Evolutionary conservation across 768 basidiomycete genomes (phyloP), one percentile per base, ranked within the genome.

Genomic region (Rhodotorula paludigena): DNA sequence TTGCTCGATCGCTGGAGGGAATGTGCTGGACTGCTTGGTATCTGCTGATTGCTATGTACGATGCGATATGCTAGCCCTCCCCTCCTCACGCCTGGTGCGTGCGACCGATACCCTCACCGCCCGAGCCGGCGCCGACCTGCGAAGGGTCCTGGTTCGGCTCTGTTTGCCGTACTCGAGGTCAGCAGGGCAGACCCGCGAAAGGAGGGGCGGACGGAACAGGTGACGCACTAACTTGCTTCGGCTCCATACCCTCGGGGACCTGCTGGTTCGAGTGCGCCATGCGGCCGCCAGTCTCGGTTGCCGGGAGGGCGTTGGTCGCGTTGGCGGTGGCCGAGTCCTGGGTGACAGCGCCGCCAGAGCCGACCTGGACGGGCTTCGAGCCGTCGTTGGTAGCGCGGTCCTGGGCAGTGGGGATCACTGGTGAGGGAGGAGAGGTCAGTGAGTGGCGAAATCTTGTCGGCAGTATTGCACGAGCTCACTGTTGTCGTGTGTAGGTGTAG

Each of bases 381-480:
- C 59, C 59, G 49, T 60, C 49, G 16, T 51, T 41, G 48, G 59
- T 15, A 28, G 59, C 38, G 38, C 59, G 59, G 59, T 60, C 59
- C 5, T 10, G 5, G n/a, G 49, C 48, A 38, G 59, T 32, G 48
- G 59, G 59, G 49, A 60, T 51, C 59, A 60, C 52, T 35, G 33
- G 52, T 5, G 33, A 28, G 18, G 18, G 52, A 53, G 20, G 33
- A 35, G 5, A 20, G 21, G 52, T 32, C 35, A 36, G 51, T 4
- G 47, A 9, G n/a, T 32, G 33, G 23, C 8, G n/a, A 20, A 8
- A 48, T 6, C 25, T 7, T 16, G n/a, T n/a, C 7, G 10, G 47
- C n/a, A 48, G 6, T n/a, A 42, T 42, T 11, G 20, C 12, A 11
- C 20, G 44, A 45, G 21, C 44, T 45, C 44, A 45, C 44, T 45